Evolutionary conservation across 2,329 filamentous ascomycete genomes (phyloP), one percentile per base, ranked within the genome.

Genomic region (Diaporthe sp.): DNA sequence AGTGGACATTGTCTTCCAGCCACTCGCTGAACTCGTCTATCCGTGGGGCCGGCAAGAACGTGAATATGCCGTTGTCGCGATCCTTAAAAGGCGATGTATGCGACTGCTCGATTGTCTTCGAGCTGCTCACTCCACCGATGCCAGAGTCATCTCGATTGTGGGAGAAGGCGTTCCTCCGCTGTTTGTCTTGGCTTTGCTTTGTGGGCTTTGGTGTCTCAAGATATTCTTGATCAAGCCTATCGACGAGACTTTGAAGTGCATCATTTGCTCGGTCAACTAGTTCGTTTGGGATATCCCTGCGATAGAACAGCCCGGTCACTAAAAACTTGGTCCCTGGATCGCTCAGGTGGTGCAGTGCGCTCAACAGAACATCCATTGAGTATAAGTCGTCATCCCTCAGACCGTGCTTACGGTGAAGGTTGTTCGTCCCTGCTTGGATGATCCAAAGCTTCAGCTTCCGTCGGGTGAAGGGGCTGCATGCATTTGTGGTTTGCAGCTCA

Each of bases 1-100:
- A 55, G 72, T 79, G 78, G n/a, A 76, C 78, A 66, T 79, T 76
- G 55, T 79, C 78, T 1, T 64, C 78, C 15, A 79, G 33, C 55
- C 17, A 10, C 8, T 47, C 8, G 2, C 17, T 22, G 42, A 28
- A 45, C 9, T 50, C 50, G 6, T 78, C 50, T 9, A 22, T 28
- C 4, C 25, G 12, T 0, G 77, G 57, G 22, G 75, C 52, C 17
- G 68, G 42, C 25, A 73, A 19, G 22, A 75, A 75, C 25, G 33
- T 40, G 55, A 75, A 64, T 8, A 61, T 66, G 2, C 30, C 52
- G 25, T 33, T 28, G 47, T 47, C 13, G 22, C 42, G 30, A 35
- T 42, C 12, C 42, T n/a, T n/a, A 30, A 10, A 17, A 58, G 38
- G 12, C 28, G 17, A 35, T n/a, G n/a, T n/a, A n/a, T n/a, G n/a